Conservation (phyloP, 2,329 filamentous ascomycete genomes). For the Clarireedia monteithiana region DNA sequence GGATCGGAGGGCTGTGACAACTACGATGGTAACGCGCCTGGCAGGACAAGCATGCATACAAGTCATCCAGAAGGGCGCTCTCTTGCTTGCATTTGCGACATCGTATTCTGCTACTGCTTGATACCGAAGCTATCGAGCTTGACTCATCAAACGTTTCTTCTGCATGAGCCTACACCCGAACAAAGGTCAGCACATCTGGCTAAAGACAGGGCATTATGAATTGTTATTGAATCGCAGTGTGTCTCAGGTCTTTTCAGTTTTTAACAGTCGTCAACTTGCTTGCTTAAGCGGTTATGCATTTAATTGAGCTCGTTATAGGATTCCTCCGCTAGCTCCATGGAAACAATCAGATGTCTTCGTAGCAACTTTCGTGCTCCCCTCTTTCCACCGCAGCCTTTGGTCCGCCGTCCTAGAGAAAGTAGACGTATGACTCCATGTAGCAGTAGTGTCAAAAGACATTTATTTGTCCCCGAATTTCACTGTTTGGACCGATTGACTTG, state of each 20-base stretch:
- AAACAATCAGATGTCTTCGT: not conserved
- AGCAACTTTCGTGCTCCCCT: not conserved
- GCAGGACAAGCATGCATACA: conserved; percentile 18
- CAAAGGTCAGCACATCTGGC: conserved; percentile 9
- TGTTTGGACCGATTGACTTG: conserved; percentile 21
- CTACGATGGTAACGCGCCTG: conserved; percentile 14
- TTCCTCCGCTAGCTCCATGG: conserved; percentile 15
- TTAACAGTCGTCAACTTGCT: conserved; percentile 34
- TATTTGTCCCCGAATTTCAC: conserved; percentile 26
- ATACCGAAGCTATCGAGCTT: conserved; percentile 2
- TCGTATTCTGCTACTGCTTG: conserved; percentile 6
- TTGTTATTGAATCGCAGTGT: not conserved
- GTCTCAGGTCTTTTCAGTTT: conserved; percentile 77
- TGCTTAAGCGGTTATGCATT: conserved; percentile 27
- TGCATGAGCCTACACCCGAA: conserved; percentile 10
- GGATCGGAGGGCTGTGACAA: conserved; percentile 12
- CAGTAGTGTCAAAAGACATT: conserved; percentile 31
- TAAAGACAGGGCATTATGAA: not conserved
- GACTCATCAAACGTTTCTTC: conserved; percentile 16
- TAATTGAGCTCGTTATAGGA: conserved; percentile 9
- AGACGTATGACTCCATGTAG: conserved; percentile 46
- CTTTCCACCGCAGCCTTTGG: conserved; percentile 55
- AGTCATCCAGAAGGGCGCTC: conserved; percentile 10
- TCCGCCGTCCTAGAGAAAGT: conserved; percentile 37
- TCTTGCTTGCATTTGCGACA: conserved; percentile 18